phyloP scores from a whole-genome alignment of 345 rosid species.

The Eucalyptus pumila region DNA sequence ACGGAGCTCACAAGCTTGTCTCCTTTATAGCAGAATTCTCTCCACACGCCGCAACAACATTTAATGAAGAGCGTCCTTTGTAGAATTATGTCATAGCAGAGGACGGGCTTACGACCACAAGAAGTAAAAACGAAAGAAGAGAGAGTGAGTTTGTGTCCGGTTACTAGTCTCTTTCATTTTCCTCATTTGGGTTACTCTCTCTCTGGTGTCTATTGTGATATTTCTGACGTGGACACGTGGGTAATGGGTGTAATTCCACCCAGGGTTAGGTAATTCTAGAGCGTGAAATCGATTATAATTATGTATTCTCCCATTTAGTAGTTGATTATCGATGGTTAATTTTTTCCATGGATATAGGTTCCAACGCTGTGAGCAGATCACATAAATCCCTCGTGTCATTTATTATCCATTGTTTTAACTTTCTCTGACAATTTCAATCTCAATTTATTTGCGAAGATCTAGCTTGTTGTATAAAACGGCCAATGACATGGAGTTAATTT shows the following conservation, averaged over 20 bases:
- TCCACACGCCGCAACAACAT: background rate
- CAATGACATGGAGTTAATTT: background rate
- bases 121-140: too few relatives aligned
- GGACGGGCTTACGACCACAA: background rate
- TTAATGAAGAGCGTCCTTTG: background rate
- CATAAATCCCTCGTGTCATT: background rate
- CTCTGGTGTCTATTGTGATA: background rate
- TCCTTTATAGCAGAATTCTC: background rate
- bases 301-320: background rate
- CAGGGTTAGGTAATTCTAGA: background rate
- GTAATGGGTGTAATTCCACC: background rate
- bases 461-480: too few relatives aligned
- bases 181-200: too few relatives aligned
- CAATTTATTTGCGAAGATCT: background rate
- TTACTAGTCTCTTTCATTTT: too few relatives aligned
- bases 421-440: background rate
- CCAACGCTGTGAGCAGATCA: too few relatives aligned
- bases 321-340: background rate
- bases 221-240: background rate
- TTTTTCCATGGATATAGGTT: background rate
- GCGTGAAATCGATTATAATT: accelerated
- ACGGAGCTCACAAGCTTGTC: background rate
- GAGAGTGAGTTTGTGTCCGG: too few relatives aligned
- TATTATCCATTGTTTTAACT: background rate
- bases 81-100: background rate